Evolutionary conservation across 352 stramenopile species (phyloP).

Genomic region (Pythium periplocum): DNA sequence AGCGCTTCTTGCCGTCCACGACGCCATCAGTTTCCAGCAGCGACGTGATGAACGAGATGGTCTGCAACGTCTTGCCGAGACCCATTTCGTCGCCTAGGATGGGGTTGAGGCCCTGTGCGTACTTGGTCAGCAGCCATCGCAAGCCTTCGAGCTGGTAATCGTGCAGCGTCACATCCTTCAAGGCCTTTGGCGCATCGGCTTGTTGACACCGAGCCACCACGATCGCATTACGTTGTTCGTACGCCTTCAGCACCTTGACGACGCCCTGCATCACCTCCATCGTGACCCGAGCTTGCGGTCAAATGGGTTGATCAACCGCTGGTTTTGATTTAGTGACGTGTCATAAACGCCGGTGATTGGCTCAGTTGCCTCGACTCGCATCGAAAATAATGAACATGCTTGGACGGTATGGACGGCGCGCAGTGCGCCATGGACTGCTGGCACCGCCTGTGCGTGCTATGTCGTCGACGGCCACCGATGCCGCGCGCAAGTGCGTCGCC

Average conservation of each 20-base stretch:
- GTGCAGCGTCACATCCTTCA: constrained; percentile 59
- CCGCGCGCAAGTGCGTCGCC: constrained; percentile 46
- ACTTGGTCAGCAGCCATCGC: constrained; percentile 56
- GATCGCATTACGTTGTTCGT: constrained; percentile 18
- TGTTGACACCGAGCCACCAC: constrained; percentile 15
- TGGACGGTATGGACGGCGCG: too few species aligned
- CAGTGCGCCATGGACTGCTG: too few species aligned
- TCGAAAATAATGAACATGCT: constrained; percentile 1
- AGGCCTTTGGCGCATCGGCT: constrained; percentile 21
- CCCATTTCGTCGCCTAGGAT: constrained; percentile 85
- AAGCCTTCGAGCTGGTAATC: constrained; percentile 67
- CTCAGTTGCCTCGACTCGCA: background rate
- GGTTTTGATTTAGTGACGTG: too few species aligned
- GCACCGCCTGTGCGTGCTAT: too few species aligned
- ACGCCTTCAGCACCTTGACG: constrained; percentile 29
- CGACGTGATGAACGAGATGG: constrained; percentile 62
- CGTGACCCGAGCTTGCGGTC: too few species aligned
- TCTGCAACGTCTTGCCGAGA: constrained; percentile 77
- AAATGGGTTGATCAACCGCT: too few species aligned
- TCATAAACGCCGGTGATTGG: too few species aligned
- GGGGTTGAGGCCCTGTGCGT: constrained; percentile 56
- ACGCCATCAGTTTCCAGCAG: constrained; percentile 22
- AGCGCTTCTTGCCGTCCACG: constrained; percentile 9
- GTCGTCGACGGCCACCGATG: background rate
- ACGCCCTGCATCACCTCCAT: constrained; percentile 1